Conservation (phyloP, 2,329 filamentous ascomycete species). For the Botryotinia calthae region DNA sequence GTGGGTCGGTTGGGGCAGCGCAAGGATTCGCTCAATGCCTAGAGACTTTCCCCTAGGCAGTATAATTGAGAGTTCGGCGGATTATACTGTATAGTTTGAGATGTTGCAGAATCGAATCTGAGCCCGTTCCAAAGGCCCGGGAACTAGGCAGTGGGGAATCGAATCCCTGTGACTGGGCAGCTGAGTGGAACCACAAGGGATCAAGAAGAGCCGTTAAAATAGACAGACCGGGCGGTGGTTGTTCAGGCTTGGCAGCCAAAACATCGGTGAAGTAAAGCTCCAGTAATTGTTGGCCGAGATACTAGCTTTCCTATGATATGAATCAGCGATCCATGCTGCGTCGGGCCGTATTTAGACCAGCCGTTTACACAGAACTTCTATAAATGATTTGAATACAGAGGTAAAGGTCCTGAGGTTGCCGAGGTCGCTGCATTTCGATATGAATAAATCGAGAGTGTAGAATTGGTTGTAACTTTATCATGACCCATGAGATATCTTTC, state of each 20-base stretch:
- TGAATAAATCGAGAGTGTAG: neutral
- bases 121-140: neutral
- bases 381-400: neutral
- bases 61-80: neutral
- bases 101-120: neutral
- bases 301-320: neutral
- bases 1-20: neutral
- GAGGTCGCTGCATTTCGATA: neutral
- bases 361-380: neutral
- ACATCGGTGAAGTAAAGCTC: neutral
- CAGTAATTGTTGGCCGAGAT: neutral
- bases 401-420: neutral
- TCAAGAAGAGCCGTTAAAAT: neutral
- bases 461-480: neutral
- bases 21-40: neutral
- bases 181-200: neutral
- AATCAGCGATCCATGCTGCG: neutral
- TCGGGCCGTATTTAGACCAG: neutral
- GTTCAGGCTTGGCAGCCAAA: neutral
- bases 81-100: neutral
- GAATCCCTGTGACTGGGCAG: neutral
- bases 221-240: neutral
- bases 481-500: too few relatives aligned
- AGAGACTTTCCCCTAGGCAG: slow-evolving; percentile 6
- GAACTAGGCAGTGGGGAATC: neutral